These are phyloP conservation scores for Ascochyta clinopodiicola DNA, from an alignment of 2,329 filamentous ascomycete species.

Conservation along the genomic window DNA sequence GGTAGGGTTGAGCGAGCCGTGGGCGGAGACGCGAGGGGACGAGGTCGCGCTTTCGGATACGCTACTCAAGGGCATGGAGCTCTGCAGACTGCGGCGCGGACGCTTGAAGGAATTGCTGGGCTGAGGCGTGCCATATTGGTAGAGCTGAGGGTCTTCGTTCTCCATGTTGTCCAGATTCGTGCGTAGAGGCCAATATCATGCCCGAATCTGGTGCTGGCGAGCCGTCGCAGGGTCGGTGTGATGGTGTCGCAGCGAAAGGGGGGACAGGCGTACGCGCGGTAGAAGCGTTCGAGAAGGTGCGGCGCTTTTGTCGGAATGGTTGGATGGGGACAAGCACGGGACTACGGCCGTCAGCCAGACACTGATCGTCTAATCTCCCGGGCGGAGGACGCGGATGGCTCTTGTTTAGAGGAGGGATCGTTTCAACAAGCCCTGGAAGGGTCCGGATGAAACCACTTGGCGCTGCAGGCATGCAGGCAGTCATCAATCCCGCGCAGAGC, in stretches of 20 bases:
- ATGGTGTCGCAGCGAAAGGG: constrained; percentile 37
- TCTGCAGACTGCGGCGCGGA: constrained; percentile 47
- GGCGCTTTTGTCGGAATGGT: constrained; percentile 42
- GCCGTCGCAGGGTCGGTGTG: constrained; percentile 37
- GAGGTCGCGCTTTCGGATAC: constrained; percentile 47
- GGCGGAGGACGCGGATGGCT: constrained; percentile 46
- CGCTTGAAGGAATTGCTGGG: constrained; percentile 47
- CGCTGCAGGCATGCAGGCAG: constrained; percentile 47
- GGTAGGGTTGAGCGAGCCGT: constrained; percentile 43
- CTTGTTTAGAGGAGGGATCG: constrained; percentile 48
- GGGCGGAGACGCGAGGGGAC: constrained; percentile 44
- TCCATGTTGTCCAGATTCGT: constrained; percentile 46
- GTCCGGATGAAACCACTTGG: constrained; percentile 42
- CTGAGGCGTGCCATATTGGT: constrained; percentile 46
- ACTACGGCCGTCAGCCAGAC: constrained; percentile 48
- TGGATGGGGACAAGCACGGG: constrained; percentile 41
- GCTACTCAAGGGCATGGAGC: constrained; percentile 45
- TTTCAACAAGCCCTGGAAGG: constrained; percentile 38
- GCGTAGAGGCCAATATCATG: constrained; percentile 43
- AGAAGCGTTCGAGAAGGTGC: constrained; percentile 45
- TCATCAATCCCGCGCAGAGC: constrained; percentile 41
- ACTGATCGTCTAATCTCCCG: constrained; percentile 51
- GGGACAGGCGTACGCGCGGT: constrained; percentile 33
- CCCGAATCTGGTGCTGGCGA: constrained; percentile 43
- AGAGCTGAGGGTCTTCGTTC: constrained; percentile 46